phyloP scores from a whole-genome alignment of 2,329 filamentous ascomycete genomes.

The Zymoseptoria brevis region DNA sequence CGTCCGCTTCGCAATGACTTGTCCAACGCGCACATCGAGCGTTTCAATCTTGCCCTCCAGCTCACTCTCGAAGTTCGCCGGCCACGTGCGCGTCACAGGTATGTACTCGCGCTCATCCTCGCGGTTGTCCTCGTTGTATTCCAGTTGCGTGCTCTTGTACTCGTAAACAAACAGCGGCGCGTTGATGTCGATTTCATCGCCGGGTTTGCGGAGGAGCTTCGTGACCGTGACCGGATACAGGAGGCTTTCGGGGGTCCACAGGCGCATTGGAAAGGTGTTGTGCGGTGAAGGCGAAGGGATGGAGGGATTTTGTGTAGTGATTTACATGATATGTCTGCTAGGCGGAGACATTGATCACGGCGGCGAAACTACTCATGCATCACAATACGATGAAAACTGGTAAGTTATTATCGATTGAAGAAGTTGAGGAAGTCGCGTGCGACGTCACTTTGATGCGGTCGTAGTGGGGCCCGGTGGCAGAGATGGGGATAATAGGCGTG shows the following conservation, averaged over 20 bases:
- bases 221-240: constrained; percentile 92
- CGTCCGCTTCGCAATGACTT: constrained; percentile 49
- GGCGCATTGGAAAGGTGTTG: constrained; percentile 35
- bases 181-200: constrained; percentile 67
- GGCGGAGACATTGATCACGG: neutral
- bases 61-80: constrained; percentile 73
- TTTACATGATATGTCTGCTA: neutral
- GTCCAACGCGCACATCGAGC: constrained; percentile 65
- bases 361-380: neutral
- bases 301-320: neutral
- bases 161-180: constrained; percentile 79
- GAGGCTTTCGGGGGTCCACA: constrained; percentile 47
- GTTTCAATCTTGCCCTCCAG: constrained; percentile 68
- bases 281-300: neutral
- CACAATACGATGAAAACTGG: neutral
- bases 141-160: constrained; percentile 65
- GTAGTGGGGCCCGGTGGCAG: neutral
- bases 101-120: constrained; percentile 55
- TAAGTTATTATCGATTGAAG: neutral
- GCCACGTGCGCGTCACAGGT: constrained; percentile 59
- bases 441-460: neutral
- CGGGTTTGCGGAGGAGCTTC: constrained; percentile 67
- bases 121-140: constrained; percentile 65
- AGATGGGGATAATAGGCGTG: neutral
- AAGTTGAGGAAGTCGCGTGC: neutral